Conservation (phyloP, 805 yeast species). For the Saccharomycopsis vini region DNA sequence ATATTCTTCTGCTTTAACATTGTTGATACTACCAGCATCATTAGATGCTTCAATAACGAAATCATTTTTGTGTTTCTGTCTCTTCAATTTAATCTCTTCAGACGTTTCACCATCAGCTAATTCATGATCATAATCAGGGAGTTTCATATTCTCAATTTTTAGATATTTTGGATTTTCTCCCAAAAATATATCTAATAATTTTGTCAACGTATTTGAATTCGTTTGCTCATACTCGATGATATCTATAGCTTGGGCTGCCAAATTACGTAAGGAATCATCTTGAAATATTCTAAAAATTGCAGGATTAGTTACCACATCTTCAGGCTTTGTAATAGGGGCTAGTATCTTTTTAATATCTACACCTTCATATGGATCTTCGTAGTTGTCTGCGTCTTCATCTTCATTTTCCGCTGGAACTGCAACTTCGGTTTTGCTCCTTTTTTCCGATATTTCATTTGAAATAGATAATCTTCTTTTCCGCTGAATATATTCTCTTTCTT, state of each 20-base stretch:
- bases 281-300: constrained; percentile 60
- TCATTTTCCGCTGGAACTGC: constrained; percentile 21
- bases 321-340: constrained; percentile 72
- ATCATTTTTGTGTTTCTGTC: constrained; percentile 13
- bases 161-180: constrained; percentile 78
- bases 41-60: constrained; percentile 15
- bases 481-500: constrained; percentile 25
- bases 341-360: constrained; percentile 52
- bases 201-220: constrained; percentile 60
- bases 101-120: constrained; percentile 24
- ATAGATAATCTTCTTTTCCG: constrained; percentile 24
- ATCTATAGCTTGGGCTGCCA: constrained; percentile 69
- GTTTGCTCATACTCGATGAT: constrained; percentile 75
- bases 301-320: constrained; percentile 66
- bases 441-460: constrained; percentile 11
- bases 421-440: constrained; percentile 30
- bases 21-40: constrained; percentile 17
- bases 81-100: constrained; percentile 11
- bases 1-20: constrained; percentile 13
- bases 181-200: constrained; percentile 65
- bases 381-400: constrained; percentile 28
- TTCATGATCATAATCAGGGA: constrained; percentile 65
- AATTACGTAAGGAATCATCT: constrained; percentile 41
- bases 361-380: constrained; percentile 36
- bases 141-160: constrained; percentile 52